Evolutionary conservation across 805 yeast genomes (phyloP).

Genomic region (Cyberlindnera euphorbiae): DNA sequence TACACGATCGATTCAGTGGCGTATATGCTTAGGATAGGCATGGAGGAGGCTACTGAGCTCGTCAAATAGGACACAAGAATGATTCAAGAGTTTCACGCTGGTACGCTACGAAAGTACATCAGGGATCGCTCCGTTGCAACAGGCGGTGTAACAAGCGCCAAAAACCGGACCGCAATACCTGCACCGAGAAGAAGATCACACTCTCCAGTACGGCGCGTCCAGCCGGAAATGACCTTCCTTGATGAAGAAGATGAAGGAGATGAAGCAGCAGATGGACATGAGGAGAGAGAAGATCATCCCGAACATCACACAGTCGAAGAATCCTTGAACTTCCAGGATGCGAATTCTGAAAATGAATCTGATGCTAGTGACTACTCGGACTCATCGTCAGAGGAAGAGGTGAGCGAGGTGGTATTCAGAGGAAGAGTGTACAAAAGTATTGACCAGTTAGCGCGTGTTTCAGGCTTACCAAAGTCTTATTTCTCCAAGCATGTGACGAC

Average conservation of each 20-base stretch:
- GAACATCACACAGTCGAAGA: too few relatives aligned
- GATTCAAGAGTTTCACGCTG: conserved; percentile 27
- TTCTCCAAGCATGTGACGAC: conserved; percentile 13
- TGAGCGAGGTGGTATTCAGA: conserved; percentile 10
- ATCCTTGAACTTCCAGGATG: too few relatives aligned
- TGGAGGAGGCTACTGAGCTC: conserved; percentile 18
- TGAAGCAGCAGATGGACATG: too few relatives aligned
- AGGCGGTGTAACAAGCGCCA: conserved; percentile 1
- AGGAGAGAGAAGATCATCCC: too few relatives aligned
- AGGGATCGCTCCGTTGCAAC: neutral
- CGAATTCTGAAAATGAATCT: neutral
- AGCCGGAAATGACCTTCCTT: too few relatives aligned
- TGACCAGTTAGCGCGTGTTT: conserved; percentile 16
- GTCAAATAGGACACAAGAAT: conserved; percentile 21
- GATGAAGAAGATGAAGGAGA: too few relatives aligned
- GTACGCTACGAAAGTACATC: conserved; percentile 16
- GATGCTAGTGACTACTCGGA: conserved; percentile 17
- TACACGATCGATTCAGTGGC: conserved; percentile 24
- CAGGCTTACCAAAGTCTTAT: conserved; percentile 23
- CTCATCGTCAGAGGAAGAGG: conserved; percentile 2
- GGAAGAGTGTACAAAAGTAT: conserved; percentile 20
- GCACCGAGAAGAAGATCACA: too few relatives aligned
- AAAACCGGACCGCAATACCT: neutral
- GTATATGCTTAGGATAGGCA: conserved; percentile 16
- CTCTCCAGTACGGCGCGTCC: too few relatives aligned